These are phyloP conservation scores for Lithohypha guttulata DNA, from an alignment of 2,329 filamentous ascomycete genomes.

Conservation along the genomic window DNA sequence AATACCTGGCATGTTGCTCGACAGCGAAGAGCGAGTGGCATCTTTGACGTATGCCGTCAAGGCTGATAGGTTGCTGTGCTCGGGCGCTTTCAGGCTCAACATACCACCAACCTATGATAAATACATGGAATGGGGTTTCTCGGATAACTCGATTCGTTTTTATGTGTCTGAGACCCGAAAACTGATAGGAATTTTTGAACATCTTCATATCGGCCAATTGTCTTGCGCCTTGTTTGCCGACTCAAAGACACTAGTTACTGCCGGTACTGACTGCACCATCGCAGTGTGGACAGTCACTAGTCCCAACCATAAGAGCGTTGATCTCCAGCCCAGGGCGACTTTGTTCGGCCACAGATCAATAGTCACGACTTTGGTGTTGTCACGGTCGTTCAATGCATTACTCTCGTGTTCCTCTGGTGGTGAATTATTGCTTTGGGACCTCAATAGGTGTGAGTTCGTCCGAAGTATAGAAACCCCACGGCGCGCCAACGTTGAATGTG, in stretches of 20 bases:
- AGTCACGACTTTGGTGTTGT: conserved; percentile 71
- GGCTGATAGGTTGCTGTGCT: conserved; percentile 71
- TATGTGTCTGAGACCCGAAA: conserved; percentile 75
- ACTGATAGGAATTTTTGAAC: conserved; percentile 79
- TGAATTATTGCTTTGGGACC: conserved; percentile 80
- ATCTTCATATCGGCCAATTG: conserved; percentile 82
- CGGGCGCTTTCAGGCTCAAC: conserved; percentile 74
- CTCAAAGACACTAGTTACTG: conserved; percentile 80
- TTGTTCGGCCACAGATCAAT: conserved; percentile 84
- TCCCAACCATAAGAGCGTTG: conserved; percentile 56
- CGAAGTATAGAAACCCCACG: conserved; percentile 49
- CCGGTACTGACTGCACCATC: conserved; percentile 83
- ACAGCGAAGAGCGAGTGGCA: conserved; percentile 67
- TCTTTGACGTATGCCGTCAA: conserved; percentile 69
- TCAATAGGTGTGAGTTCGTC: conserved; percentile 82
- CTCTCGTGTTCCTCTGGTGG: conserved; percentile 75
- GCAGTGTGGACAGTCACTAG: conserved; percentile 68
- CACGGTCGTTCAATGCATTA: conserved; percentile 77
- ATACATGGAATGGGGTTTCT: conserved; percentile 92
- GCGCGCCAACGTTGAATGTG: conserved; percentile 51
- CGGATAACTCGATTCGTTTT: conserved; percentile 85
- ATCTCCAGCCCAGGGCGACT: conserved; percentile 65
- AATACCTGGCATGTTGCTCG: conserved; percentile 56
- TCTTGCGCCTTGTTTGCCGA: conserved; percentile 77
- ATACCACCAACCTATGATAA: conserved; percentile 79